Percentiles rank a stretch among this genome's conserved stretches.
Conservation (phyloP, 768 basidiomycete species). For the Rhodotorula diobovata region DNA sequence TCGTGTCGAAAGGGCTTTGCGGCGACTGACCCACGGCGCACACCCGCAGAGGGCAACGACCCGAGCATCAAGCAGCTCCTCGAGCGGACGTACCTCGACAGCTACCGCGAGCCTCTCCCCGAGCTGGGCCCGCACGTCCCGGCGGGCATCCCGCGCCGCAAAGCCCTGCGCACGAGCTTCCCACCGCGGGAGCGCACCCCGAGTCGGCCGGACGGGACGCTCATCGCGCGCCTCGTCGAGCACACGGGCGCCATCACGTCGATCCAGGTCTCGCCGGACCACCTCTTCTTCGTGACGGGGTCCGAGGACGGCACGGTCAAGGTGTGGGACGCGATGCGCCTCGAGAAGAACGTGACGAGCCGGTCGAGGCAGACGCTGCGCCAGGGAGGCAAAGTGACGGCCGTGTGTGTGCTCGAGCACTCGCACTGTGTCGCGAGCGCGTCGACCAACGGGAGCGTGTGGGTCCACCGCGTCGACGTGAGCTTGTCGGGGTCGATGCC, state of each 20-base stretch:
- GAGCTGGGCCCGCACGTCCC: slow-evolving; percentile 89
- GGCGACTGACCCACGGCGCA: background rate
- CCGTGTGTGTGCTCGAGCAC: slow-evolving; percentile 72
- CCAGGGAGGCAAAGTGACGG: slow-evolving; percentile 64
- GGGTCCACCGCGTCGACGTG: slow-evolving; percentile 76
- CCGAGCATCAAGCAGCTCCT: slow-evolving; percentile 80
- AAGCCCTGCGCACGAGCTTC: slow-evolving; percentile 65
- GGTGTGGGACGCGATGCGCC: slow-evolving; percentile 64
- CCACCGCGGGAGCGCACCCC: slow-evolving; percentile 59
- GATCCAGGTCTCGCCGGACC: slow-evolving; percentile 84
- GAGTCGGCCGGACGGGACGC: slow-evolving; percentile 66
- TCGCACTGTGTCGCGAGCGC: slow-evolving; percentile 81
- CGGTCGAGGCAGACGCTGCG: slow-evolving; percentile 53
- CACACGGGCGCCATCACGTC: slow-evolving; percentile 75
- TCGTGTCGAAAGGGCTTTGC: no score
- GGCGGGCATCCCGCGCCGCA: slow-evolving; percentile 71
- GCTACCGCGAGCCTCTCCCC: slow-evolving; percentile 69
- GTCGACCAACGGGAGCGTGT: slow-evolving; percentile 74
- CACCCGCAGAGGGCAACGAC: slow-evolving; percentile 71
- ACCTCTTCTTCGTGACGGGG: slow-evolving; percentile 66
- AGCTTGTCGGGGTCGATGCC: slow-evolving; percentile 65
- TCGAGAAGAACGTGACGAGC: slow-evolving; percentile 89
- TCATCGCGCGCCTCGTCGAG: slow-evolving; percentile 77
- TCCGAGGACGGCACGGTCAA: slow-evolving; percentile 51
- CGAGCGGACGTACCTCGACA: slow-evolving; percentile 84